Percentiles rank a stretch among this genome's conserved stretches.
Evolutionary conservation across 116 monocot genomes (phyloP).

Genomic region (Zostera marina): DNA sequence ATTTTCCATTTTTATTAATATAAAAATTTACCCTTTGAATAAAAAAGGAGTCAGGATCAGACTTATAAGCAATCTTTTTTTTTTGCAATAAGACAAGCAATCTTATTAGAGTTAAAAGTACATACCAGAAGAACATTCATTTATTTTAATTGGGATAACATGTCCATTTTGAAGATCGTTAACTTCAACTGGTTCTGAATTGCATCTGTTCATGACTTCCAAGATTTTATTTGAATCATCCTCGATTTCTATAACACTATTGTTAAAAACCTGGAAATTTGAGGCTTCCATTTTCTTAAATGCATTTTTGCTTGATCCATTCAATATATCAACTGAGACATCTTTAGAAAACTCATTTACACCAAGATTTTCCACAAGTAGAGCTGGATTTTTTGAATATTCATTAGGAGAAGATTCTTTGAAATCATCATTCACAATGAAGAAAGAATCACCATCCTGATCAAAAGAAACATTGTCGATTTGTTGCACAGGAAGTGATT

Average conservation of each 20-base stretch:
- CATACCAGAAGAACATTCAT: constrained; percentile 2
- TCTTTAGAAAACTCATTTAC: background rate
- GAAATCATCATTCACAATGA: constrained; percentile 12
- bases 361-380: background rate
- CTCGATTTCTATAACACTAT: background rate
- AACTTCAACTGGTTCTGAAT: background rate
- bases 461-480: constrained; percentile 12
- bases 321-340: background rate
- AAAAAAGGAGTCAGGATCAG: no score
- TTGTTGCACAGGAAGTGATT: constrained; percentile 8
- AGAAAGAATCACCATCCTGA: constrained; percentile 13
- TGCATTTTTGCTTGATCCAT: background rate
- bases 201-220: background rate
- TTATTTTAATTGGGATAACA: constrained; percentile 5
- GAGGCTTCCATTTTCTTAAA: background rate
- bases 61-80: background rate
- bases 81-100: no score
- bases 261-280: background rate
- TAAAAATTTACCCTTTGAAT: no score
- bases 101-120: constrained; percentile 1
- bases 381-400: background rate
- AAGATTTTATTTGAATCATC: background rate
- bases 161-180: background rate
- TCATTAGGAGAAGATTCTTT: background rate
- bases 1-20: no score